Base-by-base conservation (phyloP, 2,329 filamentous ascomycete species). In the Aspergillus texensis region DNA sequence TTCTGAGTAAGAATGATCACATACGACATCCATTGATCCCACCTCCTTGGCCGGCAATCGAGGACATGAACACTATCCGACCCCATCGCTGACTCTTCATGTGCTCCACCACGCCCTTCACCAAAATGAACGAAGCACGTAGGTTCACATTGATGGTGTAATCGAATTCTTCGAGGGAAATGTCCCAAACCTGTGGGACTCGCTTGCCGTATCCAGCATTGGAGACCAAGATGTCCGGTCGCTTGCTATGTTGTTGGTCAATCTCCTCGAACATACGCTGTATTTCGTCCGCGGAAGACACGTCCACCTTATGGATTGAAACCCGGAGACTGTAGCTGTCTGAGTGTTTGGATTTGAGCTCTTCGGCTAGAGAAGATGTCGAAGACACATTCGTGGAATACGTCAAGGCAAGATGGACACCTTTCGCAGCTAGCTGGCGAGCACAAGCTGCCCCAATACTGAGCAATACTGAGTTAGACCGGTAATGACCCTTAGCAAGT, bases 131-230 rank as follows among this genome's bases (percentile, higher is more conserved):
- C 0, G 86, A 84, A 6, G 88, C 85, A 41, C 86, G 81, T 48
- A 89, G 78, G 71, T 90, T 91, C 62, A 90, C 82, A 62, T 82
- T 84, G 54, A 89, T 77, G 5, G 85, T 89, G 70, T 85, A 79
- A 71, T 90, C 88, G 71, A 88, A 90, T 72, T 90, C 87, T 58
- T 87, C 86, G 28, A 89, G 73, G 8, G 83, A 80, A 64, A 90
- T 89, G 62, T 89, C 87, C 70, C 82, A 79, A 55, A 87, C 81
- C 28, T 81, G 75, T 0, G 78, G 74, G 62, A 88, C 84, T n/a
- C 87, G 81, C 71, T 87, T 88, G 46, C 88, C 88, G 67, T 89
- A 84, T 0, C 88, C 89, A 1, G 89, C 89, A 70, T 91, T 91
- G 11, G 85, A 86, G 30, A 91, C 75, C 3, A 91, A 78, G 26